A percentile compares a stretch with the other conserved stretches of the same genome.
These are phyloP conservation scores for Macrolepiota albuminosa DNA, from an alignment of 768 basidiomycete genomes.

Conservation along the genomic window DNA sequence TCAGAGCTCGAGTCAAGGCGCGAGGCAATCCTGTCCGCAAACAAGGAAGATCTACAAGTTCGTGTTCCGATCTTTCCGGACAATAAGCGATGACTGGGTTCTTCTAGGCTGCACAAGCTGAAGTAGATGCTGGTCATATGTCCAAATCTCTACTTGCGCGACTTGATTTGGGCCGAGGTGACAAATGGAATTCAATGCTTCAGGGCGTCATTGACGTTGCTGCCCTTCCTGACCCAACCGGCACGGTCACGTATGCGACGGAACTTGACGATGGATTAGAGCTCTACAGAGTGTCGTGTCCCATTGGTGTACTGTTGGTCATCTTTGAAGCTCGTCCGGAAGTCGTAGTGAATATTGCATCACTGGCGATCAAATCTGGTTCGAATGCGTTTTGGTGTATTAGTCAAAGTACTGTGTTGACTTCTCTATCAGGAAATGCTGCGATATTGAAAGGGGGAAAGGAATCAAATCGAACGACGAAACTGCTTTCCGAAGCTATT, in stretches of 20 bases:
- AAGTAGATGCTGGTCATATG: conserved; percentile 83
- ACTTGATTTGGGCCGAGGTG: conserved; percentile 69
- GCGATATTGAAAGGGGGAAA: conserved; percentile 98
- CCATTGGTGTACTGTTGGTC: conserved; percentile 92
- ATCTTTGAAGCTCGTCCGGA: conserved; percentile 98
- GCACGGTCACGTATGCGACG: conserved; percentile 82
- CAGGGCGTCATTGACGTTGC: conserved; percentile 89
- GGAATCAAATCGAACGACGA: conserved; percentile 81
- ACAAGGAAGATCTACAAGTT: conserved; percentile 76
- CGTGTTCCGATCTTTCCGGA: conserved; percentile 9
- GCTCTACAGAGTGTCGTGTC: conserved; percentile 91
- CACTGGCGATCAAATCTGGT: conserved; percentile 97
- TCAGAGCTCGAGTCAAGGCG: conserved; percentile 61
- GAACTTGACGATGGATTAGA: conserved; percentile 84
- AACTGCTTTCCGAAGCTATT: conserved; percentile 75
- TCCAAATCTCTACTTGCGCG: conserved; percentile 80
- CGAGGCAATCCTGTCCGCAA: conserved; percentile 72
- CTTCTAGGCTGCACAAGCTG: conserved; percentile 63
- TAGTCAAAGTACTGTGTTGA: background rate
- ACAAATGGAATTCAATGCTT: conserved; percentile 95
- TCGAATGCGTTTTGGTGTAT: conserved; percentile 15
- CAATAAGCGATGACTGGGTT: background rate
- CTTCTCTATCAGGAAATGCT: conserved; percentile 67
- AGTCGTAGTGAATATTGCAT: conserved; percentile 95
- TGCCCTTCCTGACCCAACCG: conserved; percentile 80